phyloP scores from a whole-genome alignment of 1,284 basidiomycete genomes.

The Moesziomyces aphidis region DNA sequence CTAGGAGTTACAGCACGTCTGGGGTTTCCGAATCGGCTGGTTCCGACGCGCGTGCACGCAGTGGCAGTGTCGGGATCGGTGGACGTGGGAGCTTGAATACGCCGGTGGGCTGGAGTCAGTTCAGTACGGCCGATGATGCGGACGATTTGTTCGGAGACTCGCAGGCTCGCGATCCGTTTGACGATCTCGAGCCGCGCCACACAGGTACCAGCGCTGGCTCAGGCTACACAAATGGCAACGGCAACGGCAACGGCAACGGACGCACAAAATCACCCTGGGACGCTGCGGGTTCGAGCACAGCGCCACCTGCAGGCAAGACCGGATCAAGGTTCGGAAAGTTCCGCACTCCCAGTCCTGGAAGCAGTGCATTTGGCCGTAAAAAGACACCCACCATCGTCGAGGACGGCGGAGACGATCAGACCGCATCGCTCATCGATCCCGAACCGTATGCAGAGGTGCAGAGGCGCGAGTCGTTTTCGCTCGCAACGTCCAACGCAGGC shows the following conservation, averaged over 20 bases:
- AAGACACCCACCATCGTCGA: slow-evolving; percentile 39
- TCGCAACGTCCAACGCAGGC: slow-evolving; percentile 25
- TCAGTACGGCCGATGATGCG: slow-evolving; percentile 17
- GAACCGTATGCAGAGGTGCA: slow-evolving; percentile 1
- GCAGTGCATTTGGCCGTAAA: slow-evolving; percentile 28
- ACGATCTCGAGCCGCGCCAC: slow-evolving; percentile 15
- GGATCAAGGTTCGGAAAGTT: slow-evolving; percentile 26
- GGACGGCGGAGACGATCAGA: slow-evolving; percentile 14
- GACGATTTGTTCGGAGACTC: slow-evolving; percentile 26
- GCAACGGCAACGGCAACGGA: slow-evolving; percentile 11
- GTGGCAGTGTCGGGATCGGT: slow-evolving; percentile 19
- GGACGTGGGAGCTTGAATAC: slow-evolving; percentile 24
- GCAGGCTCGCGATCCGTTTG: slow-evolving; percentile 23
- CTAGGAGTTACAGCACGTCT: background rate
- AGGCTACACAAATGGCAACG: slow-evolving; percentile 3
- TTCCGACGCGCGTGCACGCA: slow-evolving; percentile 1
- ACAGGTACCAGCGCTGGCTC: slow-evolving; percentile 8
- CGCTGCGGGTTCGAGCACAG: background rate
- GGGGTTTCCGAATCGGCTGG: background rate
- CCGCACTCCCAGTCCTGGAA: slow-evolving; percentile 38
- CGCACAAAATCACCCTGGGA: slow-evolving; percentile 23
- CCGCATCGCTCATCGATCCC: slow-evolving; percentile 16
- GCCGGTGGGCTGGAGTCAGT: slow-evolving; percentile 41
- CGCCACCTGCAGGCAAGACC: slow-evolving; percentile 26
- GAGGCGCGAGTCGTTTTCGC: slow-evolving; percentile 19